phyloP scores from a whole-genome alignment of 495 filamentous ascomycete species.

The Lineolata rhizophorae region DNA sequence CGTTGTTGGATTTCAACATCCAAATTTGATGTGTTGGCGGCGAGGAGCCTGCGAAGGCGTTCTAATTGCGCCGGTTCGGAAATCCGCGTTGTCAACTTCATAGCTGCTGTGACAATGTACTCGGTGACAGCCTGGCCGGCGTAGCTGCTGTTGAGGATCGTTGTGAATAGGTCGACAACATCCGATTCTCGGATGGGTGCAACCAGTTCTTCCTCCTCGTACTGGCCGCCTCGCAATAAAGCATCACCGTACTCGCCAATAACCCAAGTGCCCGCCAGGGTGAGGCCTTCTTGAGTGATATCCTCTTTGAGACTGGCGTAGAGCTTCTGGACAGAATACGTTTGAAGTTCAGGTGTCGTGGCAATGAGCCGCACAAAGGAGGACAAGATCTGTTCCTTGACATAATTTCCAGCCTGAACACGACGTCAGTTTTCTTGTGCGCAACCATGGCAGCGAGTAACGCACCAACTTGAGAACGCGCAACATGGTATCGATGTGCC shows the following conservation, averaged over 20 bases:
- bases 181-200: constrained; percentile 78
- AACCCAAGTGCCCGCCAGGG: constrained; percentile 86
- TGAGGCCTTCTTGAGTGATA: constrained; percentile 90
- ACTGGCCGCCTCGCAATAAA: constrained; percentile 67
- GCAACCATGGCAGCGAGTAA: constrained; percentile 1
- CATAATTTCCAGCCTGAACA: constrained; percentile 59
- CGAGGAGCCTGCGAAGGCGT: constrained; percentile 55
- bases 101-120: constrained; percentile 84
- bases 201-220: constrained; percentile 87
- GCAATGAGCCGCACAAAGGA: constrained; percentile 92
- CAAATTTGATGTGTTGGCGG: constrained; percentile 53
- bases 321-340: constrained; percentile 87
- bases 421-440: not conserved
- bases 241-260: constrained; percentile 94
- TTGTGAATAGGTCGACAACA: constrained; percentile 71
- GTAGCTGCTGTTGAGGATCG: constrained; percentile 84
- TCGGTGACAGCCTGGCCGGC: constrained; percentile 73
- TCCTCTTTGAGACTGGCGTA: constrained; percentile 80
- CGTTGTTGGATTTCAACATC: constrained; percentile 93
- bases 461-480: constrained; percentile 58
- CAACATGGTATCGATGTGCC: constrained; percentile 95
- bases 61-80: constrained; percentile 66
- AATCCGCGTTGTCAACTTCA: constrained; percentile 86
- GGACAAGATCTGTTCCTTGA: constrained; percentile 92
- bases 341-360: constrained; percentile 83